Evolutionary conservation across 2,329 filamentous ascomycete genomes (phyloP), one percentile per base, ranked within the genome.

Genomic region (Fusarium buharicum): DNA sequence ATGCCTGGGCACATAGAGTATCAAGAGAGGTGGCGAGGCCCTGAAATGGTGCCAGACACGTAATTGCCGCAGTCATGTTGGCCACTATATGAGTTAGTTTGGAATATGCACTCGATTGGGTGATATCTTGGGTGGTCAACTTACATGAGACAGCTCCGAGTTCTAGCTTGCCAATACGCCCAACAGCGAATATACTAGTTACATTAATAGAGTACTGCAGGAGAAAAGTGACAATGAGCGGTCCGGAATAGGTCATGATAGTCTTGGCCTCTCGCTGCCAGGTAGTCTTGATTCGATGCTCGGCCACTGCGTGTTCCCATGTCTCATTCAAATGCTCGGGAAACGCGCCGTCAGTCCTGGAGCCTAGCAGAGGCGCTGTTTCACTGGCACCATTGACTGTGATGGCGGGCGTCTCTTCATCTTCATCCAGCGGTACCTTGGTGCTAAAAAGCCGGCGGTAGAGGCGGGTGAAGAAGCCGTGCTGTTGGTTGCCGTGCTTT

Each of bases 1-100:
- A 98, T 1, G 95, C 94, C 76, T 98, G 94, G 0, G 94, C 87
- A 74, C 94, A 97, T 3, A 98, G 86, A 0, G 94, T 98, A 76
- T 98, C 94, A 33, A 98, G 81, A 63, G 90, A 92, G 5, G 94
- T 98, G 1, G 93, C 90, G 13, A 98, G 82, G n/a, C 93, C 90
- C 72, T 93, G 90, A 72, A 91, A 90, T 14, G 91, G 86, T 1
- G 89, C 90, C 69, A 90, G 89, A 55, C 90, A 91, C 13, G 86
- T 90, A 67, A 95, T 93, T 63, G 87, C 92, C 24, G 89, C 89
- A 2, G 90, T 91, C 91, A 94, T 94, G 69, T 88, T 88, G 59
- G 78, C 78, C 67, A 81, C 74, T 75, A 47, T 18, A 34, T 1
- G 14, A 45, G 41, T 70, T 51, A 69, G 70, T 33, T 7, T 39